These are phyloP conservation scores for Sclerotinia borealis DNA, from an alignment of 2,329 filamentous ascomycete genomes.

Conservation along the genomic window DNA sequence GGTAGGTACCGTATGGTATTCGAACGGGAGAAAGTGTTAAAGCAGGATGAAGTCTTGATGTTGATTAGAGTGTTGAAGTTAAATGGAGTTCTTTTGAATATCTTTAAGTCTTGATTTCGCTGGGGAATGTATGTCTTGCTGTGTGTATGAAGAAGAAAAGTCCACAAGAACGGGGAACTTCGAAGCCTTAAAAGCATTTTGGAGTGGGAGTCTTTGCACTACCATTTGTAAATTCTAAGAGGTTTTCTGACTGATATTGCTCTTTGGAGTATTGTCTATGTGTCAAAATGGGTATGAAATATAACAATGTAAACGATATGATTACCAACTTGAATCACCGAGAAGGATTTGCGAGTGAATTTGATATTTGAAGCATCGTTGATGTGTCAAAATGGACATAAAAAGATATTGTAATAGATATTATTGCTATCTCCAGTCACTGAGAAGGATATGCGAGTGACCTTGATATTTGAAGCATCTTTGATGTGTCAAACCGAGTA, in stretches of 20 bases:
- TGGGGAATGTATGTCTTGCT: not conserved
- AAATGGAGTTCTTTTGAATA: not conserved
- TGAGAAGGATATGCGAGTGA: not conserved
- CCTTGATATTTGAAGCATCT: too few species aligned
- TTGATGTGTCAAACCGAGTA: not conserved
- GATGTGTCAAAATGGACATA: not conserved
- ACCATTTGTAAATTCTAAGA: not conserved
- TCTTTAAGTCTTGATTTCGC: not conserved
- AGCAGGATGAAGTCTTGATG: not conserved
- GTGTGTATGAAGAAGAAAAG: not conserved
- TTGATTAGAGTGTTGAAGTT: not conserved
- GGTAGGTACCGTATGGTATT: too few species aligned
- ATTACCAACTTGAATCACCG: not conserved
- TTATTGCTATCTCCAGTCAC: too few species aligned
- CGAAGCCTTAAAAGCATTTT: not conserved
- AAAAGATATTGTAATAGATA: not conserved
- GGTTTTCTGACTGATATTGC: not conserved
- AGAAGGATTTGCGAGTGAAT: not conserved
- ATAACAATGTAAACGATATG: too few species aligned
- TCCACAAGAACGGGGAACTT: not conserved
- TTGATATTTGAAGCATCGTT: not conserved
- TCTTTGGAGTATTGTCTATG: not conserved
- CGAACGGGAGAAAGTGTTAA: too few species aligned
- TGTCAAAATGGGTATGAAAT: not conserved
- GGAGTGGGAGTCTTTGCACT: not conserved